Evolutionary conservation across 495 filamentous ascomycete species (phyloP).

Genomic region (Hypoxylon subgilvum): DNA sequence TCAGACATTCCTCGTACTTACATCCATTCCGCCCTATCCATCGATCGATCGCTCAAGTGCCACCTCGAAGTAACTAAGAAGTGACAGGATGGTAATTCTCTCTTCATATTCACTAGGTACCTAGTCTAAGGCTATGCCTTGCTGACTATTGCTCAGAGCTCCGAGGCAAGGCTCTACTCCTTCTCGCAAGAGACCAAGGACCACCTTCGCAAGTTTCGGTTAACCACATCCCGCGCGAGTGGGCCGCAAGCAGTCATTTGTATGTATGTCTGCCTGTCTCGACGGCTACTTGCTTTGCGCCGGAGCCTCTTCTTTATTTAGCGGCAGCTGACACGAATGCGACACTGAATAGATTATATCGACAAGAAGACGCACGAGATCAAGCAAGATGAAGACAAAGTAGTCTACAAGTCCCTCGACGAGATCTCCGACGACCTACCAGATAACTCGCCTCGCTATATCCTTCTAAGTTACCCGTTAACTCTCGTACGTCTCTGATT

Average conservation of each 20-base stretch:
- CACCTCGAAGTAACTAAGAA: too few species aligned
- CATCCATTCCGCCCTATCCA: neutral
- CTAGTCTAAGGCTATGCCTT: neutral
- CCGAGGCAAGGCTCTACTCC: constrained; percentile 88
- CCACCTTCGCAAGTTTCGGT: constrained; percentile 87
- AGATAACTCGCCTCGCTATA: constrained; percentile 86
- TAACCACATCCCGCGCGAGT: constrained; percentile 86
- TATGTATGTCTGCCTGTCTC: constrained; percentile 60
- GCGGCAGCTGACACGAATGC: constrained; percentile 18
- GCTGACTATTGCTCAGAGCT: constrained; percentile 55
- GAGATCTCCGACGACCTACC: constrained; percentile 87
- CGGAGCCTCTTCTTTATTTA: neutral
- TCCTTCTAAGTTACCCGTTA: constrained; percentile 87
- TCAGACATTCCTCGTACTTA: too few species aligned
- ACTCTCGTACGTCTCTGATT: constrained; percentile 66
- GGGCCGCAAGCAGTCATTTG: constrained; percentile 91
- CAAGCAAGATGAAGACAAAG: constrained; percentile 70
- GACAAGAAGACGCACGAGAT: constrained; percentile 89
- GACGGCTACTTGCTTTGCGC: neutral
- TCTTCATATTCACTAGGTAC: neutral
- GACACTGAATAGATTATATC: constrained; percentile 68
- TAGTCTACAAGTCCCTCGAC: constrained; percentile 77
- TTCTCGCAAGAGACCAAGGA: constrained; percentile 88
- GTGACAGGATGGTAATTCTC: too few species aligned
- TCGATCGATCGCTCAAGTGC: too few species aligned